Evolutionary conservation across 768 basidiomycete genomes (phyloP), one percentile per base, ranked within the genome.

Genomic region (Lentinula guzmanii): DNA sequence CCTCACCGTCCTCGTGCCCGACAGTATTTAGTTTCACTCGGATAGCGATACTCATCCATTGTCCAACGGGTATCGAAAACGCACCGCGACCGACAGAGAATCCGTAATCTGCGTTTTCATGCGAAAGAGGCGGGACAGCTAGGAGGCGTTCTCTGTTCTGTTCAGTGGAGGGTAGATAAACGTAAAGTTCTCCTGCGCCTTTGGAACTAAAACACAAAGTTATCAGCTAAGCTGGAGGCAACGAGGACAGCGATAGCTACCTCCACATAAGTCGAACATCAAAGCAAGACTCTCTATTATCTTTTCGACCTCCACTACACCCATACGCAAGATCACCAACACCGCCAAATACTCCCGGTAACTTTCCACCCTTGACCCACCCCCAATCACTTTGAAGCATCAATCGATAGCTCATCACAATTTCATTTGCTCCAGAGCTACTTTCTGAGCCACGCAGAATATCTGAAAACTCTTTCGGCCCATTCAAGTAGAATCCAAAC

Each of bases 251-350:
- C 9, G 58, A 4, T 3, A 63, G 75, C 15, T 61, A 85, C 85
- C 87, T 79, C 88, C 89, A 91, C 90, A 91, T 91, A 13, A 86
- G 76, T 6, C 90, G 76, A 1, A 89, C 67, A 66, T 85, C 75
- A 70, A 92, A 91, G 69, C 89, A 91, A 53, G 79, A 77, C 68
- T 84, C 86, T 16, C 90, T 77, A 18, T 81, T 71, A 2, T 82
- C 73, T 66, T 87, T 77, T 16, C 89, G 74, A 2, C 90, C 90
- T 3, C 90, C 90, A 0, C 85, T 81, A 67, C 90, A 91, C 1
- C 77, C 74, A 65, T 87, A 89, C 7, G 89, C 81, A 5, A 75
- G 68, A 16, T 83, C 77, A 1, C 85, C 82, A 1, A 78, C 70
- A 0, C 86, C 86, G 4, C 86, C 86, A 64, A 80, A 88, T 15